Percentiles rank a stretch among this genome's conserved stretches.
These are phyloP conservation scores for Metschnikowia continentalis DNA, from an alignment of 805 yeast genomes.

Conservation along the genomic window DNA sequence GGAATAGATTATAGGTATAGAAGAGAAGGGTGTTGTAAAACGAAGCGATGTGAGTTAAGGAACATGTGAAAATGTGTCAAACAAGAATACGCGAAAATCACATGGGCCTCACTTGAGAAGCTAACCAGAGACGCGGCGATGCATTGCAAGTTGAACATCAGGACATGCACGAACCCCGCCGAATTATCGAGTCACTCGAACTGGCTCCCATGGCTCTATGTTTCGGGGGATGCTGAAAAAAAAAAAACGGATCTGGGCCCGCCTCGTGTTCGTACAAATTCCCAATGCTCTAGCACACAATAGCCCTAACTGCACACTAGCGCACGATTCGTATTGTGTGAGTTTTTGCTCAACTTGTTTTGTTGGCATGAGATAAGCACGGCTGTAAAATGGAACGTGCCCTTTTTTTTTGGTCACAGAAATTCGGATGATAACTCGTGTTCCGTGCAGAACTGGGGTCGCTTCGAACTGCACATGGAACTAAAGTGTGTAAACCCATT, in stretches of 20 bases:
- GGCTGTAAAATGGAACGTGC: neutral
- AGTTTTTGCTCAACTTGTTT: neutral
- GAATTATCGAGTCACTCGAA: neutral
- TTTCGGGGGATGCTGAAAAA: neutral
- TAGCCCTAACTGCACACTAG: neutral
- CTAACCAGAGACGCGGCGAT: neutral
- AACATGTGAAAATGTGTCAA: conserved; percentile 3
- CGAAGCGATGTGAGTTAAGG: neutral
- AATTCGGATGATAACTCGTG: neutral
- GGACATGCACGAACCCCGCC: neutral
- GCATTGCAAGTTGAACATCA: neutral
- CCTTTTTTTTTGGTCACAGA: neutral
- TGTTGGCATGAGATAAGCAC: neutral
- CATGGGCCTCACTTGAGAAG: neutral
- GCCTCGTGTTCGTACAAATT: neutral
- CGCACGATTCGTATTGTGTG: neutral
- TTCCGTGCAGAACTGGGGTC: neutral
- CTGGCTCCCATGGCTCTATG: neutral
- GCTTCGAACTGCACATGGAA: neutral
- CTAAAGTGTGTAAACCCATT: neutral
- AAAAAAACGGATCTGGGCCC: too few relatives aligned
- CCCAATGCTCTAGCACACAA: neutral
- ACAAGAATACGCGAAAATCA: conserved; percentile 5
- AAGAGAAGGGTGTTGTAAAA: neutral
- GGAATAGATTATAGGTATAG: neutral